Conservation (phyloP, 192 early-diverging fungal species). For the Rhizophagus clarus region DNA sequence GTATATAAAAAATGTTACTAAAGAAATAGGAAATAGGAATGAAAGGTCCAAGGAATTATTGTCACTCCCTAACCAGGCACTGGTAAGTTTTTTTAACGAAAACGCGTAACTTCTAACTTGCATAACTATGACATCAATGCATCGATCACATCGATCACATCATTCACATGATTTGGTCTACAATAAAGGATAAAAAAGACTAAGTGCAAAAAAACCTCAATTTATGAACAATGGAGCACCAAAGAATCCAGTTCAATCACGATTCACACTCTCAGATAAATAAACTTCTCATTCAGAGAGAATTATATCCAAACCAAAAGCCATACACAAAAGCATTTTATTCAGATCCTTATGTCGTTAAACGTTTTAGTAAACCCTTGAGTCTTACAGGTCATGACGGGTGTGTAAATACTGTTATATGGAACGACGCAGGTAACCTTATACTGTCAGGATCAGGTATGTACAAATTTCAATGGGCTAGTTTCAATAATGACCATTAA, state of each 20-base stretch:
- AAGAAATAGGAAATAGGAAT: no score
- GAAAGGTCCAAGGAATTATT: no score
- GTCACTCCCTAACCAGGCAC: no score
- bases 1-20: no score
- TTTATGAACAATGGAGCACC: background rate
- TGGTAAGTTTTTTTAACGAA: no score
- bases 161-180: no score
- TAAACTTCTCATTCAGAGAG: background rate
- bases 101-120: no score
- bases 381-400: slow-evolving; percentile 47
- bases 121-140: no score
- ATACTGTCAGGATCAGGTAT: slow-evolving; percentile 52
- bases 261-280: background rate
- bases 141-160: no score
- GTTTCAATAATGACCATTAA: no score
- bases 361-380: slow-evolving; percentile 12
- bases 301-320: background rate
- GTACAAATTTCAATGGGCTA: background rate
- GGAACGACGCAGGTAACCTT: slow-evolving; percentile 47
- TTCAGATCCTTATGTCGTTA: slow-evolving; percentile 16
- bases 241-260: background rate
- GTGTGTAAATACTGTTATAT: slow-evolving; percentile 58
- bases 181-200: no score
- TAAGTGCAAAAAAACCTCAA: no score
- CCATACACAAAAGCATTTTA: slow-evolving; percentile 8